phyloP scores from a whole-genome alignment of 768 basidiomycete genomes.

The Russula sp. region DNA sequence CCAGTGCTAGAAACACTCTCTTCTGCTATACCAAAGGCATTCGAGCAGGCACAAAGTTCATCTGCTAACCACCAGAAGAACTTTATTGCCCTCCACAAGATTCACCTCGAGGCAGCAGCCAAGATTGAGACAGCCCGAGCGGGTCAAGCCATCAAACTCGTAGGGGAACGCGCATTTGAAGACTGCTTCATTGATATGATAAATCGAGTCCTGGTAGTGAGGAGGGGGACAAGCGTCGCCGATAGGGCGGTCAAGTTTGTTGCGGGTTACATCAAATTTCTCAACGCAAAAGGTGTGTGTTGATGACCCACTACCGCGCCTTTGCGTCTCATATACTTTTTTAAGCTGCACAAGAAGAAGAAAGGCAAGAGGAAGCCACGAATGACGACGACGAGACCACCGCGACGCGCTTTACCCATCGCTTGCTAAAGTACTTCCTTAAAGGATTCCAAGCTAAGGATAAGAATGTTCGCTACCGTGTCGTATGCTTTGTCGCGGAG shows the following conservation, averaged over 20 bases:
- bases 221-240: conserved; percentile 71
- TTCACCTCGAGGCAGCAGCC: conserved; percentile 58
- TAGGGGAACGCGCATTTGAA: conserved; percentile 74
- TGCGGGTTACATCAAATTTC: conserved; percentile 65
- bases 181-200: conserved; percentile 55
- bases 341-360: conserved; percentile 30
- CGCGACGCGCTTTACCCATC: conserved; percentile 42
- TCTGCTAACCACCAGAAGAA: conserved; percentile 87
- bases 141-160: conserved; percentile 45
- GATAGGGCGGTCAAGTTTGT: conserved; percentile 80
- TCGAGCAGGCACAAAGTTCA: conserved; percentile 70
- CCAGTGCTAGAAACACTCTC: conserved; percentile 27
- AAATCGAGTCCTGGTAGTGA: conserved; percentile 53
- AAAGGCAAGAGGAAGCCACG: conserved; percentile 29
- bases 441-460: conserved; percentile 80
- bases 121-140: conserved; percentile 43
- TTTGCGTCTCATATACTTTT: not conserved
- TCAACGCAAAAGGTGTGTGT: conserved; percentile 65
- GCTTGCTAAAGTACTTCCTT: conserved; percentile 50
- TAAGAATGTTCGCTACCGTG: conserved; percentile 78
- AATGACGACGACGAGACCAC: conserved; percentile 42
- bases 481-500: conserved; percentile 66
- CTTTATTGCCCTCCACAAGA: conserved; percentile 69
- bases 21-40: conserved; percentile 50
- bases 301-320: not conserved